phyloP scores from a whole-genome alignment of 805 yeast genomes.

The Starmerella asiatica region DNA sequence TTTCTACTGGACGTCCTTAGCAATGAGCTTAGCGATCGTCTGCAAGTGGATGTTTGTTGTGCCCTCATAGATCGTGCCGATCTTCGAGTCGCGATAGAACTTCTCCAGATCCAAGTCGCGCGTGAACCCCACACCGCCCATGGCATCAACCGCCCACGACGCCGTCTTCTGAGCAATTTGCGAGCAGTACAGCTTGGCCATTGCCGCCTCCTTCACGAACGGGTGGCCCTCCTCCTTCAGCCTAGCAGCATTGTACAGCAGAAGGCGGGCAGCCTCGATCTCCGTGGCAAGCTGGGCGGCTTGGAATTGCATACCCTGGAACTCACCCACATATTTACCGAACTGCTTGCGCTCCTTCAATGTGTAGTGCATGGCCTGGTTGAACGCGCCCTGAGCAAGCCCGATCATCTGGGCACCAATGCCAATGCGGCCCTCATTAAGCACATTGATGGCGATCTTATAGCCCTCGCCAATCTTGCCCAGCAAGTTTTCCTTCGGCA shows the following conservation, averaged over 20 bases:
- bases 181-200: slow-evolving; percentile 33
- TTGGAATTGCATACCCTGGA: slow-evolving; percentile 38
- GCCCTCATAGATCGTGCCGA: slow-evolving; percentile 35
- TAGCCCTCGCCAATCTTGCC: slow-evolving; percentile 35
- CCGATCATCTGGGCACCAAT: slow-evolving; percentile 37
- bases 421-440: slow-evolving; percentile 36
- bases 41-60: slow-evolving; percentile 34
- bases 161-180: slow-evolving; percentile 32
- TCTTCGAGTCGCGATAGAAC: slow-evolving; percentile 34
- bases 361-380: slow-evolving; percentile 30
- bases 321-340: slow-evolving; percentile 32
- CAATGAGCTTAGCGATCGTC: slow-evolving; percentile 32
- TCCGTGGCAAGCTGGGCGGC: slow-evolving; percentile 34
- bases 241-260: slow-evolving; percentile 35
- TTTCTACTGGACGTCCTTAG: slow-evolving; percentile 22
- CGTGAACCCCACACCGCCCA: slow-evolving; percentile 38
- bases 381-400: slow-evolving; percentile 34
- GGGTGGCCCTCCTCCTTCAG: slow-evolving; percentile 32
- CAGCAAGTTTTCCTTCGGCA: slow-evolving; percentile 32
- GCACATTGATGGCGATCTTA: slow-evolving; percentile 33
- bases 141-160: slow-evolving; percentile 34
- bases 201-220: slow-evolving; percentile 34
- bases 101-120: slow-evolving; percentile 33
- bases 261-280: slow-evolving; percentile 33
- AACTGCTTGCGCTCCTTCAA: slow-evolving; percentile 33